Evolutionary conservation across 192 early-diverging fungal genomes (phyloP), one percentile per base, ranked within the genome.

Genomic region (Ambispora gerdemannii): DNA sequence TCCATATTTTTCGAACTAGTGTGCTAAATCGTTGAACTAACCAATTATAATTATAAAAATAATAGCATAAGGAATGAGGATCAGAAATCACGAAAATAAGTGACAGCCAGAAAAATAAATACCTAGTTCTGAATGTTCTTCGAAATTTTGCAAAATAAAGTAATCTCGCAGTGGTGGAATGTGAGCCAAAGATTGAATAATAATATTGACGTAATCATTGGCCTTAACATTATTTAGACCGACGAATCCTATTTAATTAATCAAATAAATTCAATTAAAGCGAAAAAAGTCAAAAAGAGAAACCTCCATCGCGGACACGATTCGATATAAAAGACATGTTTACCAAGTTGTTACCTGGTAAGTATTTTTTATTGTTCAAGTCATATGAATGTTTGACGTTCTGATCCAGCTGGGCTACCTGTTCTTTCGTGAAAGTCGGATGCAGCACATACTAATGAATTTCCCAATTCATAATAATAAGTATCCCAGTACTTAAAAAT

Each of bases 201-300:
- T 87, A 13, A 90, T 93, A 74, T 96, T 98, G 50, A 97, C 88
- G 77, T 93, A 96, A 74, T 97, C 95, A 73, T 95, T 98, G 17
- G 86, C 84, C 73, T 98, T 98, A 68, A 97, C 87, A 65, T 93
- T 95, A 71, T 97, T 97, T 33, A 98, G 72, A 1, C 97, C 95
- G 27, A 97, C 88, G 76, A 94, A 96, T 0, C 97, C 88, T 90
- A 61, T 60, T n/a, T 32, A 33, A 60, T 17, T 32, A 3, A 0
- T 60, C 7, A 31, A 17, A 13, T 60, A 19, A 8, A 32, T 60
- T 22, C 52, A 7, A 27, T 24, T 55, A n/a, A n/a, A n/a, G n/a
- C 25, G 28, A 47, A 24, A 3, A 35, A 49, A 36, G 1, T 25
- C 22, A 43, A 38, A 19, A 34, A 65, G 7, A 71, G 1, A 3